Evolutionary conservation across 179 eudicot genomes (phyloP).

Genomic region (Vitellaria paradoxa): DNA sequence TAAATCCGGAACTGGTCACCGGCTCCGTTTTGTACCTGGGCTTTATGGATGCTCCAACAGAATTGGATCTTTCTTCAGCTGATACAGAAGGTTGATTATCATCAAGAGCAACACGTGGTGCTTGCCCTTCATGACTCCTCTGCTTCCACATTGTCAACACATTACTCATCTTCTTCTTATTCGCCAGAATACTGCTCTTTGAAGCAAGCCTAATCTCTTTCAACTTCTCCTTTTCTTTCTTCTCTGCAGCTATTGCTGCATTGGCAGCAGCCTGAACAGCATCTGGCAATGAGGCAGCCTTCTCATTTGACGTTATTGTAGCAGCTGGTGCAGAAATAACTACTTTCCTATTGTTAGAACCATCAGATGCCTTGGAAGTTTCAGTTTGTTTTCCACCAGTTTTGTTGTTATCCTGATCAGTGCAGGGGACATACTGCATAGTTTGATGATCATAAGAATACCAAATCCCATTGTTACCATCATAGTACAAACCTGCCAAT

Average conservation of each 20-base stretch:
- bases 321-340: conserved; percentile 98
- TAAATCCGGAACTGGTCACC: conserved; percentile 31
- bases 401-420: conserved; percentile 57
- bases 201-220: conserved; percentile 96
- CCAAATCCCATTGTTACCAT: conserved; percentile 93
- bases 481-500: conserved; percentile 81
- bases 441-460: conserved; percentile 78
- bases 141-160: conserved; percentile 96
- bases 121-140: conserved; percentile 95
- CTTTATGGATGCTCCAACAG: conserved; percentile 36
- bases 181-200: conserved; percentile 87
- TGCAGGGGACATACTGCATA: conserved; percentile 83
- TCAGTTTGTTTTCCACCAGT: conserved; percentile 53
- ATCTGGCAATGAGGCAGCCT: conserved; percentile 78
- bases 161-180: conserved; percentile 94
- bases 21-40: conserved; percentile 41
- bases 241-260: conserved; percentile 97
- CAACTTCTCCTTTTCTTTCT: conserved; percentile 83
- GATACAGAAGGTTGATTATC: conserved; percentile 44
- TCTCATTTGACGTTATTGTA: conserved; percentile 66
- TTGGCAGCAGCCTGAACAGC: conserved; percentile 98
- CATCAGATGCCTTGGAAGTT: conserved; percentile 55
- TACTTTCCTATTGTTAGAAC: conserved; percentile 51
- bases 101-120: conserved; percentile 82
- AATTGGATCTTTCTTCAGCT: conserved; percentile 56